Evolutionary conservation across 345 rosid species (phyloP).

Genomic region (Populus alba): DNA sequence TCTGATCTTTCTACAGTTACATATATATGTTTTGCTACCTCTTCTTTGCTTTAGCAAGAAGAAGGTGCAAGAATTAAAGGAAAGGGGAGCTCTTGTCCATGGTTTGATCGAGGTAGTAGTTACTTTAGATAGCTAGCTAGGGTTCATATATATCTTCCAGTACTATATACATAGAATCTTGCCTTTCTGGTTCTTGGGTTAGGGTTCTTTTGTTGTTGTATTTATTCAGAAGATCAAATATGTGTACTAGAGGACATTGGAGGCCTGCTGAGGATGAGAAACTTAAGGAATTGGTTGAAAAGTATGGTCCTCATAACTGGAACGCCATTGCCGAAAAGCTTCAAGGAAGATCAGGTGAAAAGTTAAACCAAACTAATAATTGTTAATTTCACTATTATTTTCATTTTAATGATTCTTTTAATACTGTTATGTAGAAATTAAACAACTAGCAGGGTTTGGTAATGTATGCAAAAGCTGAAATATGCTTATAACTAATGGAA

Average conservation of each 20-base stretch:
- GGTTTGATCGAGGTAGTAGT: slow-evolving; percentile 16
- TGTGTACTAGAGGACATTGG: slow-evolving; percentile 42
- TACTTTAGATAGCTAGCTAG: slow-evolving; percentile 42
- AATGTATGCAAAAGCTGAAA: not conserved
- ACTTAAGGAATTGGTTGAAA: slow-evolving; percentile 33
- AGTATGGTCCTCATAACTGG: slow-evolving; percentile 42
- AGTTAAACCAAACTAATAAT: not conserved
- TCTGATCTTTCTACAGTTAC: slow-evolving; percentile 13
- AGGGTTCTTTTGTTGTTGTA: not conserved
- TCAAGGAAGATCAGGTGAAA: slow-evolving; percentile 36
- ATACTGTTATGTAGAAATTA: not conserved
- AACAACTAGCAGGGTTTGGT: not conserved
- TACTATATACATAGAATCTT: not conserved
- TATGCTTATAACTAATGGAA: not conserved
- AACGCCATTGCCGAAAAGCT: slow-evolving; percentile 40
- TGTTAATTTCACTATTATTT: not conserved
- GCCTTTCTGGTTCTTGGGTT: not conserved
- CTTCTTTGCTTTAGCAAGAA: not conserved
- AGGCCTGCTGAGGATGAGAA: slow-evolving; percentile 41
- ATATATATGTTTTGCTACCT: not conserved
- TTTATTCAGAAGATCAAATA: not conserved
- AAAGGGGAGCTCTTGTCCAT: not conserved
- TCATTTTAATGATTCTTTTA: not conserved
- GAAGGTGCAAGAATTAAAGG: not conserved
- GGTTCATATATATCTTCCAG: not conserved